Conservation (phyloP, 257 asterid genomes). For the Solanum chiquidenum region DNA sequence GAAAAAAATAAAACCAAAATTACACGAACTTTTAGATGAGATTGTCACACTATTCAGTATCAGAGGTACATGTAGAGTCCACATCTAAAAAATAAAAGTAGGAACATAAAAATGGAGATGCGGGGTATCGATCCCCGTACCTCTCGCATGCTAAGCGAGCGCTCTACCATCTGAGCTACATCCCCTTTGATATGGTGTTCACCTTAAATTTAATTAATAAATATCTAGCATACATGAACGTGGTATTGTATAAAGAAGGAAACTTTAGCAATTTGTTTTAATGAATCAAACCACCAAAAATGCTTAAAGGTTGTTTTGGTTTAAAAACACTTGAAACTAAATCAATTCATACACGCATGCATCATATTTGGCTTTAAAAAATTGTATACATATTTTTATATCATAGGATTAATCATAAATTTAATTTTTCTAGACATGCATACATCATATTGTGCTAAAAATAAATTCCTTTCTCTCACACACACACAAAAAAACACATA, state of each 20-base stretch:
- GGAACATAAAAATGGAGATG: conserved; percentile 22
- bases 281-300: too few relatives aligned
- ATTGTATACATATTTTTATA: too few relatives aligned
- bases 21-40: not conserved
- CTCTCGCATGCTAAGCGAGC: conserved; percentile 46
- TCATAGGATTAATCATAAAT: not conserved
- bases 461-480: too few relatives aligned
- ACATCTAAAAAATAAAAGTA: too few relatives aligned
- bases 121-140: conserved; percentile 45
- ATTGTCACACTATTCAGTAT: too few relatives aligned
- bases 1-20: not conserved
- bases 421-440: not conserved
- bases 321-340: too few relatives aligned
- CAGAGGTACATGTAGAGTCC: too few relatives aligned
- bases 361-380: not conserved
- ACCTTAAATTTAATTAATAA: not conserved
- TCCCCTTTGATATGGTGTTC: conserved; percentile 8
- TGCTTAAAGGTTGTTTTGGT: too few relatives aligned
- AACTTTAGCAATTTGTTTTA: not conserved
- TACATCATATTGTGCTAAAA: too few relatives aligned
- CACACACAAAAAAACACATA: too few relatives aligned
- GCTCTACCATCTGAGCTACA: conserved; percentile 67
- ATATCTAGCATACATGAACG: too few relatives aligned
- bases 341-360: too few relatives aligned
- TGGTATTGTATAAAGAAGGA: not conserved